A percentile compares a stretch with the other conserved stretches of the same genome.
phyloP scores from a whole-genome alignment of 257 asterid species.

The Solanum medicagineum region DNA sequence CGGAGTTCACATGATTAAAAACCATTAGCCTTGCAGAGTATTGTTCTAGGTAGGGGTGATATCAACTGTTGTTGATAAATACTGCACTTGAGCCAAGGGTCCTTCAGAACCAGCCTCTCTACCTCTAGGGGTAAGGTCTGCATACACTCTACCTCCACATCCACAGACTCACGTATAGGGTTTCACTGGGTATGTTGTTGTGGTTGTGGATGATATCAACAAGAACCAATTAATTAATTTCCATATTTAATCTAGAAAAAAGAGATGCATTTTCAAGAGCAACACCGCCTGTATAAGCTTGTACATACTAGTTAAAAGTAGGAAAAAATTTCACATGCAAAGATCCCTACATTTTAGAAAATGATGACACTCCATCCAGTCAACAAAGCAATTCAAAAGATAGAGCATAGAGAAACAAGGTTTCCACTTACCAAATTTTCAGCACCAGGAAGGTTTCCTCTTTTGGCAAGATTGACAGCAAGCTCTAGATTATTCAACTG shows the following conservation, averaged over 20 bases:
- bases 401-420: background rate
- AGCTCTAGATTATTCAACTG: conserved; percentile 98
- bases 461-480: conserved; percentile 96
- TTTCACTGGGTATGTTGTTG: background rate
- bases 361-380: background rate
- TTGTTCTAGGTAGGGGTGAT: background rate
- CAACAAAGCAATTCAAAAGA: background rate
- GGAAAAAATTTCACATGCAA: background rate
- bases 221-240: background rate
- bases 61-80: background rate
- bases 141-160: background rate
- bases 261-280: background rate
- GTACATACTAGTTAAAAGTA: background rate
- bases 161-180: background rate
- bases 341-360: background rate
- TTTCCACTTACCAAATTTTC: conserved; percentile 77
- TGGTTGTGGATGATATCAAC: background rate
- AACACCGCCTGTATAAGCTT: background rate
- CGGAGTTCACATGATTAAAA: background rate
- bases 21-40: background rate
- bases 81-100: background rate
- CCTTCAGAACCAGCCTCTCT: background rate
- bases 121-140: background rate
- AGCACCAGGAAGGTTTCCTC: conserved; percentile 99
- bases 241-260: background rate